Base-by-base conservation (phyloP, 2,329 filamentous ascomycete species). In the Diaporthe ampelina region DNA sequence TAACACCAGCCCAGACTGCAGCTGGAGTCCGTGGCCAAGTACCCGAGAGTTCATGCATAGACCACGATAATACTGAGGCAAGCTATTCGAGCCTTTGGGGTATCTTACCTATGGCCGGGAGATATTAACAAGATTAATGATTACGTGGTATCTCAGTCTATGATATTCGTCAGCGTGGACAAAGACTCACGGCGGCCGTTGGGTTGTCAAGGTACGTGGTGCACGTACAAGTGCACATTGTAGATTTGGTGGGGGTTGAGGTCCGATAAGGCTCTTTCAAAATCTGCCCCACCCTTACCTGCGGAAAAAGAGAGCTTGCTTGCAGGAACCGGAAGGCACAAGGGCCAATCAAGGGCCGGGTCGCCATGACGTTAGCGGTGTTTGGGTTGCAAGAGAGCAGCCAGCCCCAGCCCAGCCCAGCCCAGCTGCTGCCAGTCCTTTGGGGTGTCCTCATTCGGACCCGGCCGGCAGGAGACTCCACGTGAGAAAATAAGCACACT, bases 241-340 rank as follows among this genome's bases (percentile, higher is more conserved):
- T 13, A 21, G n/a, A 40, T 40, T 68, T 54, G 48, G 63, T 68
- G 63, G 63, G 61, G 63, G n/a, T 54, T 50, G 32, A 68, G 48
- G 35, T 68, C 63, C 63, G 63, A 68, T 68, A 68, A 68, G 63
- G 63, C 63, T 68, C 63, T 52, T 68, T 19, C 48, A 24, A 54
- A 35, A 37, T 68, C 32, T 54, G 63, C 63, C 63, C 63, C 63
- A 68, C 63, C 63, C 63, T 54, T 50, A 15, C 35, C 26, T 67
- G 45, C 11, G 58, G 43, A n/a, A 32, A 48, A 32, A 65, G 24
- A 32, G 19, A 59, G 56, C 56, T 37, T 63, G 37, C 63, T 52
- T 35, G 13, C 45, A 68, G 21, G 63, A 68, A 54, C 63, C 63
- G 48, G n/a, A 68, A 54, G 10, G 32, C 8, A 19, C 9, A 68